Conservation (phyloP, 495 filamentous ascomycete genomes). For the Lasiosphaeriaceae sp. region DNA sequence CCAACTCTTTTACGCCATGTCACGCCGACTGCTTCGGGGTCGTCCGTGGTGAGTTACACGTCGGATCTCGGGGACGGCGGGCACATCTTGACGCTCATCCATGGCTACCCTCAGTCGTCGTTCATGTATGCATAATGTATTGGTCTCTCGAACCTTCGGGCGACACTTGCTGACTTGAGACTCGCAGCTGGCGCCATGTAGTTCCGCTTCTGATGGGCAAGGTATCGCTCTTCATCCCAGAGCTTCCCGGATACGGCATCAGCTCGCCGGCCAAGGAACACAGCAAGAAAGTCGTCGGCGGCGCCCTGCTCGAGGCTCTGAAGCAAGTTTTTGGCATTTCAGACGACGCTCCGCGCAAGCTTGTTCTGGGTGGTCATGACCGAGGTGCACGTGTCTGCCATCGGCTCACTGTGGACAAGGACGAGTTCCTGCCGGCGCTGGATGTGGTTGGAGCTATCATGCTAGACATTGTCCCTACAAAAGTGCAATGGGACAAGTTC, state of each 20-base stretch:
- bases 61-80: constrained; percentile 16
- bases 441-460: constrained; percentile 30
- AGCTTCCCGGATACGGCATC: constrained; percentile 48
- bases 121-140: constrained; percentile 14
- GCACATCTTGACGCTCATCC: constrained; percentile 21
- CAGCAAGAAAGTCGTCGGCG: constrained; percentile 36
- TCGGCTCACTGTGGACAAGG: constrained; percentile 35
- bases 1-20: constrained; percentile 16
- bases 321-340: constrained; percentile 13
- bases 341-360: constrained; percentile 6
- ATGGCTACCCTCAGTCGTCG: constrained; percentile 23
- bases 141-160: no score
- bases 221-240: constrained; percentile 37
- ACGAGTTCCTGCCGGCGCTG: background rate
- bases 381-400: constrained; percentile 47
- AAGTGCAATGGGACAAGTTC: constrained; percentile 35
- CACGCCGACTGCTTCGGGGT: constrained; percentile 18
- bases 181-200: constrained; percentile 19
- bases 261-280: constrained; percentile 22
- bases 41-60: constrained; percentile 19
- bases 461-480: constrained; percentile 49
- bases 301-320: constrained; percentile 33
- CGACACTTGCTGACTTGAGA: background rate
- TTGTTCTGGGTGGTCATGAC: constrained; percentile 43
- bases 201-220: constrained; percentile 12